These are phyloP conservation scores for Diospyros kaki DNA, from an alignment of 148 eudicot genomes.

Conservation along the genomic window DNA sequence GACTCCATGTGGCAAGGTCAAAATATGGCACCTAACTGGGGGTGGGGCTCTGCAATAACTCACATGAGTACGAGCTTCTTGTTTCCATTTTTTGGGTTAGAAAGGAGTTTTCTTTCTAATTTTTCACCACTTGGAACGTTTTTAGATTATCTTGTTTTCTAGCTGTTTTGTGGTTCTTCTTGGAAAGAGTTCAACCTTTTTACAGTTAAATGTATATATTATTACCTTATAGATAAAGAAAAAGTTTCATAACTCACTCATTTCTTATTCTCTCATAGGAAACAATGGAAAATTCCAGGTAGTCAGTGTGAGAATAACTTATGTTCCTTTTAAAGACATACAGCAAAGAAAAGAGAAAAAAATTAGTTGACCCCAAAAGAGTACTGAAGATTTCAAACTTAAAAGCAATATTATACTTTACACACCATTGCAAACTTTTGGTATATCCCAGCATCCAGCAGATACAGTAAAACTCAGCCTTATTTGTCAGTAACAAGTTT, in stretches of 20 bases:
- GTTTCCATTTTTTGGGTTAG: too few species aligned
- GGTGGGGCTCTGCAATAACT: not conserved
- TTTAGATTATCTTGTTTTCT: too few species aligned
- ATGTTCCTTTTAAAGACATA: not conserved
- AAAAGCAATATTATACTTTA: not conserved
- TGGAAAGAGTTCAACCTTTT: too few species aligned
- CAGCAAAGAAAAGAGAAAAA: not conserved
- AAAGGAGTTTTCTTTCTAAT: too few species aligned
- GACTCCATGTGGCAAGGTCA: too few species aligned
- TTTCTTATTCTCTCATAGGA: not conserved
- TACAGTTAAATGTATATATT: too few species aligned
- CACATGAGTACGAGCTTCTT: not conserved
- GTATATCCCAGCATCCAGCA: constrained; percentile 2
- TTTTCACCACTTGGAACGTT: too few species aligned
- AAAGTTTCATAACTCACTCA: constrained; percentile 5
- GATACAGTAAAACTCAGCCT: not conserved
- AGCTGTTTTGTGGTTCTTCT: too few species aligned
- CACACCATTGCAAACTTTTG: not conserved
- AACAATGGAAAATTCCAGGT: not conserved
- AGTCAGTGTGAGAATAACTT: not conserved
- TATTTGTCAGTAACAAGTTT: not conserved
- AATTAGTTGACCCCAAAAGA: not conserved
- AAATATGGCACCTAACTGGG: too few species aligned
- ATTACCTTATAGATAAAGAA: too few species aligned
- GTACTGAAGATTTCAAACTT: not conserved